Conservation (phyloP, 2,329 filamentous ascomycete genomes). For the Aschersonia sp. region DNA sequence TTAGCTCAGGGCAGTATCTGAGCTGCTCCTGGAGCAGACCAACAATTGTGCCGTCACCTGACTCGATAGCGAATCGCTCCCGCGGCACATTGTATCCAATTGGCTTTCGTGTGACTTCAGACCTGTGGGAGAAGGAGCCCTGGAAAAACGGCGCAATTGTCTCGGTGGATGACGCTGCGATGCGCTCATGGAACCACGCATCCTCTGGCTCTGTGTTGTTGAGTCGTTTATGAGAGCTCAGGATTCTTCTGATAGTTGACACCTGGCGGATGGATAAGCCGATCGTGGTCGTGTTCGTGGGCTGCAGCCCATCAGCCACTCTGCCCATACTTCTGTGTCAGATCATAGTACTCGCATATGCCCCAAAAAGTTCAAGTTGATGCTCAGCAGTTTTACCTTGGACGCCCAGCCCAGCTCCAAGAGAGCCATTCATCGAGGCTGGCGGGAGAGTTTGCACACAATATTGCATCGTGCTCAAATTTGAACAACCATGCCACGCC, state of each 20-base stretch:
- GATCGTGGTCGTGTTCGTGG: slow-evolving; percentile 38
- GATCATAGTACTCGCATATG: slow-evolving; percentile 11
- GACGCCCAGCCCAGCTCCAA: slow-evolving; percentile 40
- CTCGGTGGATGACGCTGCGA: slow-evolving; percentile 18
- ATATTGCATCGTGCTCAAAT: slow-evolving; percentile 40
- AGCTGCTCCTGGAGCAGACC: slow-evolving; percentile 30
- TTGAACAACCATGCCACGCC: slow-evolving; percentile 38
- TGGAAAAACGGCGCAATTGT: slow-evolving; percentile 27
- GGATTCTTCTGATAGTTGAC: slow-evolving; percentile 31
- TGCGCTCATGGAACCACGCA: slow-evolving; percentile 36
- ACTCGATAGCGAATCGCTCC: slow-evolving; percentile 24
- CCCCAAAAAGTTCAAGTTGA: not conserved
- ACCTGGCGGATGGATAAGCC: slow-evolving; percentile 39
- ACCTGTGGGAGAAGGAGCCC: slow-evolving; percentile 33
- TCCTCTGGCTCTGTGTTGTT: slow-evolving; percentile 38
- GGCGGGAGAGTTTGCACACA: slow-evolving; percentile 37
- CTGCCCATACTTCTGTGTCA: not conserved
- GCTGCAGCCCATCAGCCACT: slow-evolving; percentile 19
- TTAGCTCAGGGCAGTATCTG: slow-evolving; percentile 41
- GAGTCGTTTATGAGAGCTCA: slow-evolving; percentile 32
- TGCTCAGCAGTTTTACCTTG: slow-evolving; percentile 18
- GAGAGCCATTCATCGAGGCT: slow-evolving; percentile 38
- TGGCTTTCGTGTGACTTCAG: slow-evolving; percentile 30
- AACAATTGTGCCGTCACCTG: slow-evolving; percentile 30
- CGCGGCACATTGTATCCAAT: slow-evolving; percentile 40